Conservation (phyloP, 768 basidiomycete species). For the Macrolepiota fuliginosa region DNA sequence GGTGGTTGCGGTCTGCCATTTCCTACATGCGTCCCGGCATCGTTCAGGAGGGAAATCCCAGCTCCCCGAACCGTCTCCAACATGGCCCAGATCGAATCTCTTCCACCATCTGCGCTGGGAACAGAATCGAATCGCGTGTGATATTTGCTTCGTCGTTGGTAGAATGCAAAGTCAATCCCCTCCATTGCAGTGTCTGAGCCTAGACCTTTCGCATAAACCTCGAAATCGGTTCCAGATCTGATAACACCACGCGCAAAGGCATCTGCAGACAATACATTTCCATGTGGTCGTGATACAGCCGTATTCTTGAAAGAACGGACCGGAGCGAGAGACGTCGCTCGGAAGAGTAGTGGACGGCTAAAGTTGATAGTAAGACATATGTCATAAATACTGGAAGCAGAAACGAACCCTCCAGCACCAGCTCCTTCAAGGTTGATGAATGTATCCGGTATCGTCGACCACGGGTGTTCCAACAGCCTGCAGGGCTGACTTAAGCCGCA, state of each 20-base stretch:
- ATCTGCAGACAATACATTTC: slow-evolving; percentile 60
- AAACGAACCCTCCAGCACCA: slow-evolving; percentile 60
- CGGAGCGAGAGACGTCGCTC: slow-evolving; percentile 53
- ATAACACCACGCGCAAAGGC: slow-evolving; percentile 57
- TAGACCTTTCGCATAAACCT: slow-evolving; percentile 45
- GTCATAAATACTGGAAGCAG: neutral
- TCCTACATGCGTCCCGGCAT: slow-evolving; percentile 23
- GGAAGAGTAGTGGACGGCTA: slow-evolving; percentile 71
- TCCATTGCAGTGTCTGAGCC: slow-evolving; percentile 37
- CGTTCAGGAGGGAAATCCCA: slow-evolving; percentile 50
- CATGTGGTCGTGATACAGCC: slow-evolving; percentile 59
- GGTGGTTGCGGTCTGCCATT: slow-evolving; percentile 27
- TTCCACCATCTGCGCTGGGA: slow-evolving; percentile 45
- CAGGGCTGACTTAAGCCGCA: neutral
- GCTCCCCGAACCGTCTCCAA: slow-evolving; percentile 55
- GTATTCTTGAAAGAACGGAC: slow-evolving; percentile 44
- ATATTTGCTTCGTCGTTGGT: slow-evolving; percentile 63
- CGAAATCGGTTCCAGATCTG: slow-evolving; percentile 65
- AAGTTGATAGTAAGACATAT: slow-evolving; percentile 4
- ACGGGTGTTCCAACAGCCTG: slow-evolving; percentile 67
- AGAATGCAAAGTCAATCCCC: slow-evolving; percentile 75
- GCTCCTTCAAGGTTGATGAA: slow-evolving; percentile 80
- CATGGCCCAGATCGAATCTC: slow-evolving; percentile 62
- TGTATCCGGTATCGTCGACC: slow-evolving; percentile 54
- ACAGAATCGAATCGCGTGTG: slow-evolving; percentile 71